Percentiles rank a stretch among this genome's conserved stretches.
Conservation (phyloP, 352 stramenopile genomes). For the Phytophthora ramorum region DNA sequence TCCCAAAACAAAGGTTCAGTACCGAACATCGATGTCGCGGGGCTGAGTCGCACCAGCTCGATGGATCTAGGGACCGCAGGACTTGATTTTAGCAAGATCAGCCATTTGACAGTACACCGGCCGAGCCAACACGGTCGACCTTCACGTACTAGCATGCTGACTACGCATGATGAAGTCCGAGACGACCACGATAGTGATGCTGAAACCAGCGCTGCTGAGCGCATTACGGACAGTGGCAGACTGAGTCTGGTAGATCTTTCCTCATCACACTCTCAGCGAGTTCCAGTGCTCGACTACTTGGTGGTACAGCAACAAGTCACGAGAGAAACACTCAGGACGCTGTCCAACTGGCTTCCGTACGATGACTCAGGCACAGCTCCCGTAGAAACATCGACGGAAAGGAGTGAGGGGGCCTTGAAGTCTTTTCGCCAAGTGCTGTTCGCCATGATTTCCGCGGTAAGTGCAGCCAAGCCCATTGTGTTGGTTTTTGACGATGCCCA, state of each 20-base stretch:
- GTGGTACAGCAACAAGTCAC: constrained; percentile 54
- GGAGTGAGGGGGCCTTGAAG: constrained; percentile 53
- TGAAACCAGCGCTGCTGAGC: constrained; percentile 10
- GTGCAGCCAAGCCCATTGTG: constrained; percentile 62
- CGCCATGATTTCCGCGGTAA: constrained; percentile 60
- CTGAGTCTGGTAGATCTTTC: not conserved
- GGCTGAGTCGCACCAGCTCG: not conserved
- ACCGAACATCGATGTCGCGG: constrained; percentile 13
- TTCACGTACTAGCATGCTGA: constrained; percentile 33
- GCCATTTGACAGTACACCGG: constrained; percentile 17
- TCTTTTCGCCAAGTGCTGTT: constrained; percentile 65
- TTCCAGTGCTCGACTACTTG: constrained; percentile 67
- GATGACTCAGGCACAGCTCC: constrained; percentile 7
- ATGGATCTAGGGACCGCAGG: not conserved
- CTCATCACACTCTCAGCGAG: constrained; percentile 40
- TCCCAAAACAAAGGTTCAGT: constrained; percentile 20
- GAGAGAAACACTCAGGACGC: constrained; percentile 43
- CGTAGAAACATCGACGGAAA: constrained; percentile 25
- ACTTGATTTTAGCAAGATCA: constrained; percentile 9
- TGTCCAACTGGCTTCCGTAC: constrained; percentile 65
- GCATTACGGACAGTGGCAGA: constrained; percentile 1
- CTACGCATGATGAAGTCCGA: constrained; percentile 30
- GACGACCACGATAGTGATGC: constrained; percentile 13
- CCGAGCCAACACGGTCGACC: constrained; percentile 25
- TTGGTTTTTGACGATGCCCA: constrained; percentile 79